These are phyloP conservation scores for Candida corydali DNA, from an alignment of 805 yeast species.

Conservation along the genomic window DNA sequence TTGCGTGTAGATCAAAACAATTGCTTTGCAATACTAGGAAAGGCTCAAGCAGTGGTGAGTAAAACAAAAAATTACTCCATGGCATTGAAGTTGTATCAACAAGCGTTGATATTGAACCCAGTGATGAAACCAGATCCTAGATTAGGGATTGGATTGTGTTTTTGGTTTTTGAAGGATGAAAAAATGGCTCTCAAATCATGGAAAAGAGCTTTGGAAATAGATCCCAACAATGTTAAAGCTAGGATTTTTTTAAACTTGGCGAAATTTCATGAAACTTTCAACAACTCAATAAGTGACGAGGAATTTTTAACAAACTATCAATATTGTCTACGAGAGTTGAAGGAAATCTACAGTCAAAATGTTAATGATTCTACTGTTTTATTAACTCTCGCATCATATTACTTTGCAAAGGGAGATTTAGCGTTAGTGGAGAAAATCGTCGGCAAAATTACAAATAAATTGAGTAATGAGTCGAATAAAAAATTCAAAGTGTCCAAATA, in stretches of 20 bases:
- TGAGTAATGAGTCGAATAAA: slow-evolving; percentile 15
- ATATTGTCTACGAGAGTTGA: slow-evolving; percentile 49
- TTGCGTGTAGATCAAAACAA: slow-evolving; percentile 54
- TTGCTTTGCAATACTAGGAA: slow-evolving; percentile 73
- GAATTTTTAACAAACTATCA: slow-evolving; percentile 60
- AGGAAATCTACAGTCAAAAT: slow-evolving; percentile 33
- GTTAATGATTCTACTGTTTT: slow-evolving; percentile 59
- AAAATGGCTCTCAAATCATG: slow-evolving; percentile 77
- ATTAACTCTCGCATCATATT: slow-evolving; percentile 63
- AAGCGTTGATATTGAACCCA: slow-evolving; percentile 72
- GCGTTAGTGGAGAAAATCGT: slow-evolving; percentile 55
- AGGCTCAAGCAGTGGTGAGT: slow-evolving; percentile 74
- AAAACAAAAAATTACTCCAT: slow-evolving; percentile 63
- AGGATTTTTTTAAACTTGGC: slow-evolving; percentile 63
- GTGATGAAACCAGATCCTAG: slow-evolving; percentile 85
- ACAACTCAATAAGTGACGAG: slow-evolving; percentile 51
- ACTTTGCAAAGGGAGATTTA: slow-evolving; percentile 64
- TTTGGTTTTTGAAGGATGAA: slow-evolving; percentile 80
- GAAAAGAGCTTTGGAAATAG: slow-evolving; percentile 70
- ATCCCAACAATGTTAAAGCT: slow-evolving; percentile 57
- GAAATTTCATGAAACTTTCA: slow-evolving; percentile 60
- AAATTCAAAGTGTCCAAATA: slow-evolving; percentile 21
- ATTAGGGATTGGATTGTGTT: slow-evolving; percentile 91
- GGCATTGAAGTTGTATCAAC: slow-evolving; percentile 82
- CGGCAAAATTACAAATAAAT: slow-evolving; percentile 38